A percentile compares a stretch with the other conserved stretches of the same genome.
These are phyloP conservation scores for Diaporthe humulicola DNA, from an alignment of 2,329 filamentous ascomycete genomes.

Conservation along the genomic window DNA sequence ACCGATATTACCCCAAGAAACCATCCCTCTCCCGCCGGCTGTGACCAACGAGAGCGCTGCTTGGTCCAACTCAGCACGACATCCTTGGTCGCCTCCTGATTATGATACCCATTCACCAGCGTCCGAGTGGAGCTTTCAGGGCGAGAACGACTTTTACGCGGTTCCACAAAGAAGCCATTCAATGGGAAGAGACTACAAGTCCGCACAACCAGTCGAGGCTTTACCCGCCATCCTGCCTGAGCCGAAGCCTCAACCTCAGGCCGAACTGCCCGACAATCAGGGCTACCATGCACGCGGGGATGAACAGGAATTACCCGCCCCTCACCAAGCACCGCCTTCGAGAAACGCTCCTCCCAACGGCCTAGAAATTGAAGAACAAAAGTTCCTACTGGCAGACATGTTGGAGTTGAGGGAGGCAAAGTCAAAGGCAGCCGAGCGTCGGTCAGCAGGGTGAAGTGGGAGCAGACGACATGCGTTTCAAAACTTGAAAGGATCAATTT, in stretches of 20 bases:
- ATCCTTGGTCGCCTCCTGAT: constrained; percentile 39
- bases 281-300: constrained; percentile 33
- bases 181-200: not conserved
- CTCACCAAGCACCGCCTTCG: constrained; percentile 34
- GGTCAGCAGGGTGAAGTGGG: constrained; percentile 33
- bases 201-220: constrained; percentile 26
- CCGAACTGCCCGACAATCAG: constrained; percentile 38
- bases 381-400: constrained; percentile 38
- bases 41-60: constrained; percentile 21
- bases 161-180: not conserved
- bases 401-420: constrained; percentile 32
- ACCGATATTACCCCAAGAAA: constrained; percentile 5
- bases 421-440: constrained; percentile 3
- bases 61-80: constrained; percentile 32
- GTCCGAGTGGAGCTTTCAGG: constrained; percentile 35
- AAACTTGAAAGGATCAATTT: not conserved
- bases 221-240: constrained; percentile 38
- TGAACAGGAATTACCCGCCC: constrained; percentile 38
- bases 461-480: not conserved
- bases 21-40: constrained; percentile 19
- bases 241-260: constrained; percentile 37
- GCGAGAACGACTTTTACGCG: constrained; percentile 30
- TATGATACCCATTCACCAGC: constrained; percentile 35
- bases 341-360: constrained; percentile 37
- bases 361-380: constrained; percentile 38